These are phyloP conservation scores for Leishmania tarentolae DNA, from an alignment of 208 protist species.

Conservation along the genomic window DNA sequence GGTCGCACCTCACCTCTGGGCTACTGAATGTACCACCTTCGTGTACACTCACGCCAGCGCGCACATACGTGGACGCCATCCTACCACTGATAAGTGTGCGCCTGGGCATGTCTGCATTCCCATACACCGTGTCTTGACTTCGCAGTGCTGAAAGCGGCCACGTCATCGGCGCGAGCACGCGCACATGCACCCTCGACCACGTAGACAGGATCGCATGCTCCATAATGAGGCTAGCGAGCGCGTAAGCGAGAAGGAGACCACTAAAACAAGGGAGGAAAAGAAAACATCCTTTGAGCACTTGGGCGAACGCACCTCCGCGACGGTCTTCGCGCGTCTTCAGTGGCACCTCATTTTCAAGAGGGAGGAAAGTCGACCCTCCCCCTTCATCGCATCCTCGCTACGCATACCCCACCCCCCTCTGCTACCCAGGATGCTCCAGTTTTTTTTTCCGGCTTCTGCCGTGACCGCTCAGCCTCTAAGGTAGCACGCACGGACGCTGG, in stretches of 20 bases:
- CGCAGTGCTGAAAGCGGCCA: not conserved
- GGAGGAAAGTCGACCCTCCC: no score
- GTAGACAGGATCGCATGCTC: not conserved
- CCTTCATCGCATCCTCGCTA: not conserved
- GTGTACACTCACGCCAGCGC: not conserved
- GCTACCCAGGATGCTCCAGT: not conserved
- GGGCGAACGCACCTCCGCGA: not conserved
- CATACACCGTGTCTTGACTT: not conserved
- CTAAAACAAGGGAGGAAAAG: not conserved
- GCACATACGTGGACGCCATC: not conserved
- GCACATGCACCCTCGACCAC: not conserved
- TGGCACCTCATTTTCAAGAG: not conserved
- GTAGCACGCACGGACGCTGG: not conserved
- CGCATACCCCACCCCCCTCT: not conserved
- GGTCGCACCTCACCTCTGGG: not conserved
- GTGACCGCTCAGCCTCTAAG: not conserved
- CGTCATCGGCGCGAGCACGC: not conserved
- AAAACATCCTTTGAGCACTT: not conserved
- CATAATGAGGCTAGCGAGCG: not conserved
- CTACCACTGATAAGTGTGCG: not conserved
- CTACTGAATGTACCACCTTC: not conserved
- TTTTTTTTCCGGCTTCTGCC: not conserved
- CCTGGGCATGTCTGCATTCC: not conserved
- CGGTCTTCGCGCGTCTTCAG: not conserved
- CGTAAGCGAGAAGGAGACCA: not conserved